A percentile compares a stretch with the other conserved stretches of the same genome.
These are phyloP conservation scores for Setaria italica DNA, from an alignment of 202 grass and related monocot genomes.

Conservation along the genomic window DNA sequence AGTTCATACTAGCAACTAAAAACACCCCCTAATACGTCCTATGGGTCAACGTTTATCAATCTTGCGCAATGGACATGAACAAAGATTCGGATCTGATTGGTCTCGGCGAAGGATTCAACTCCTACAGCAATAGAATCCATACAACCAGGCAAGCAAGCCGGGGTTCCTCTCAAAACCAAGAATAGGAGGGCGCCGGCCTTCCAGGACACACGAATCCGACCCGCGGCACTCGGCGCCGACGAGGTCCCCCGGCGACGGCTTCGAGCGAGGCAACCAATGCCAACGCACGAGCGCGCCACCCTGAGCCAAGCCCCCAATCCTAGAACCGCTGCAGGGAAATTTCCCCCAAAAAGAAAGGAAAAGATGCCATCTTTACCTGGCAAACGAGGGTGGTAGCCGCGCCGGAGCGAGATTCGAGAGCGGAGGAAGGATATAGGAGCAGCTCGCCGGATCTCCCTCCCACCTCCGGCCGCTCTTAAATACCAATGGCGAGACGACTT, in stretches of 20 bases:
- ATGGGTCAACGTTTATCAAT: not conserved
- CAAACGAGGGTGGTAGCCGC: not conserved
- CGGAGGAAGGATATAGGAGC: not conserved
- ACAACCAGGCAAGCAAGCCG: not conserved
- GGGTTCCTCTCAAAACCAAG: not conserved
- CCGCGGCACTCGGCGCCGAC: not conserved
- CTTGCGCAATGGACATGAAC: not conserved
- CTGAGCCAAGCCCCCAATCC: not conserved
- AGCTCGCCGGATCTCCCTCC: conserved; percentile 7
- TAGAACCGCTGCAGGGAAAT: not conserved
- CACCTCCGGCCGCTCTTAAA: conserved; percentile 12
- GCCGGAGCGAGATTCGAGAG: not conserved
- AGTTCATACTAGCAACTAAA: not conserved
- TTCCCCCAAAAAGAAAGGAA: too few species aligned
- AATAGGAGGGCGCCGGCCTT: not conserved
- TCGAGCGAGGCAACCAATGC: not conserved
- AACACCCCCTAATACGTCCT: not conserved
- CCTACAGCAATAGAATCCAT: not conserved
- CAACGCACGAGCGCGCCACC: not conserved
- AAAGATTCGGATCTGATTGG: conserved; percentile 14
- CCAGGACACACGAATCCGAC: not conserved
- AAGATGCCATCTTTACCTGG: conserved; percentile 1
- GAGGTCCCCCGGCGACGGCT: not conserved
- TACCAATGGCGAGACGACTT: not conserved
- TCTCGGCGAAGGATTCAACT: not conserved